A percentile compares a stretch with the other conserved stretches of the same genome.
Conservation (phyloP, 352 stramenopile species). For the Pythium phragmitis region DNA sequence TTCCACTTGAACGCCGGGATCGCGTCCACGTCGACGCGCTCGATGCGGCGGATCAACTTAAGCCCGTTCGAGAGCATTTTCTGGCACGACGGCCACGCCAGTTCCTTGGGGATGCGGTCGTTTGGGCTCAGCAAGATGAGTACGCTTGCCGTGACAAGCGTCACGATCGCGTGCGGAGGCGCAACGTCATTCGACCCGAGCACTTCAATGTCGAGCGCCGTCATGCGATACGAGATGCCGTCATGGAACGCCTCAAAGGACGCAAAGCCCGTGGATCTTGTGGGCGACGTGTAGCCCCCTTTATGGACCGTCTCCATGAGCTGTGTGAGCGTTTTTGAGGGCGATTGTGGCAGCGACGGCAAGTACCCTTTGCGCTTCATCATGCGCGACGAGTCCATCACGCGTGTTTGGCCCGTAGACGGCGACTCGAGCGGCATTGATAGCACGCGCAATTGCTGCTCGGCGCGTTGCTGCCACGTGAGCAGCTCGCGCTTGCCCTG, state of each 20-base stretch:
- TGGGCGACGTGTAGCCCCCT: constrained; percentile 17
- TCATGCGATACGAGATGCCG: constrained; percentile 37
- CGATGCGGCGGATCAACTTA: constrained; percentile 49
- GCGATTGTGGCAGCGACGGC: constrained; percentile 53
- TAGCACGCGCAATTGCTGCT: constrained; percentile 66
- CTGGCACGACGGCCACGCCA: constrained; percentile 62
- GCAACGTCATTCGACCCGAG: constrained; percentile 42
- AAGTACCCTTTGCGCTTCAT: constrained; percentile 73
- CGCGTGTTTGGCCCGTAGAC: constrained; percentile 39
- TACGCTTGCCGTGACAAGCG: constrained; percentile 54
- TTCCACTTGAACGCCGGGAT: constrained; percentile 75
- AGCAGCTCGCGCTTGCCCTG: constrained; percentile 21
- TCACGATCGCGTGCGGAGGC: constrained; percentile 62
- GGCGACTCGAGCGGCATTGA: constrained; percentile 65
- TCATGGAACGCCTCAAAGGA: constrained; percentile 27
- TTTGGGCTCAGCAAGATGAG: constrained; percentile 73
- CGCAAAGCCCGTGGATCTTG: constrained; percentile 31
- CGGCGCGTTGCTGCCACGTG: constrained; percentile 63
- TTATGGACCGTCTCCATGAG: constrained; percentile 52
- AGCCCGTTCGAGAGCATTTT: constrained; percentile 61
- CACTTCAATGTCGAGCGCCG: constrained; percentile 43
- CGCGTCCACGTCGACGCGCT: constrained; percentile 34
- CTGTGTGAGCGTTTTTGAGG: constrained; percentile 61
- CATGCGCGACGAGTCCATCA: constrained; percentile 73
- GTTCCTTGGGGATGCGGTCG: constrained; percentile 66